Base-by-base conservation (phyloP, 2,329 filamentous ascomycete species). In the Cytospora leucostoma region DNA sequence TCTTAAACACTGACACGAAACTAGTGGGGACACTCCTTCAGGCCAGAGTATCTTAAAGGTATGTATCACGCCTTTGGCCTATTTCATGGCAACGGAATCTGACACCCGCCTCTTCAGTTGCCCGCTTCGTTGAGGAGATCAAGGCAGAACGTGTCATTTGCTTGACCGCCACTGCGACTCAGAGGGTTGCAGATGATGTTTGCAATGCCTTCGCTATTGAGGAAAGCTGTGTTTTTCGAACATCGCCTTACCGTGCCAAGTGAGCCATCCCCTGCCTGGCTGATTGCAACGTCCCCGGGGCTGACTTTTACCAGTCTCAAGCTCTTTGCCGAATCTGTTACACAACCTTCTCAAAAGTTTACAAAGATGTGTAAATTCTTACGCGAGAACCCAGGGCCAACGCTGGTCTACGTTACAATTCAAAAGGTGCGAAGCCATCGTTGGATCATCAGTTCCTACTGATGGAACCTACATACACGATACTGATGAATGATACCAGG, bases 321-420 rank as follows among this genome's bases (percentile, higher is more conserved):
- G n/a, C 73, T 88, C 1, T 73, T 82, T n/a, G 84, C 80, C 1
- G 74, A 80, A 66, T 74, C 79, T 0, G 76, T 79, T 6, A 58
- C 68, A 5, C 75, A 68, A 0, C 79, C 79, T 47, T 67, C 78
- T 8, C 79, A 82, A 2, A 81, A 83, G 56, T 77, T 78, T 50
- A 74, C 78, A 2, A 74, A 75, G 51, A 70, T 84, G 12, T 76
- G 78, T 38, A 64, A 71, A 0, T 87, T 87, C 64, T 73, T 88
- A 10, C 73, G 73, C 37, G 67, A 76, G 0, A 77, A 87, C 61
- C 74, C 77, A 1, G 86, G 86, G 0, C 76, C 85, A 2, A 83
- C 83, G 0, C 82, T 88, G 27, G 77, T 89, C 13, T 89, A 88
- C 61, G 84, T 87, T 1, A 87, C 84, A 0, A 70, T 82, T 0